These are phyloP conservation scores for Diaporthe longicolla DNA, from an alignment of 2,329 filamentous ascomycete species.

Conservation along the genomic window DNA sequence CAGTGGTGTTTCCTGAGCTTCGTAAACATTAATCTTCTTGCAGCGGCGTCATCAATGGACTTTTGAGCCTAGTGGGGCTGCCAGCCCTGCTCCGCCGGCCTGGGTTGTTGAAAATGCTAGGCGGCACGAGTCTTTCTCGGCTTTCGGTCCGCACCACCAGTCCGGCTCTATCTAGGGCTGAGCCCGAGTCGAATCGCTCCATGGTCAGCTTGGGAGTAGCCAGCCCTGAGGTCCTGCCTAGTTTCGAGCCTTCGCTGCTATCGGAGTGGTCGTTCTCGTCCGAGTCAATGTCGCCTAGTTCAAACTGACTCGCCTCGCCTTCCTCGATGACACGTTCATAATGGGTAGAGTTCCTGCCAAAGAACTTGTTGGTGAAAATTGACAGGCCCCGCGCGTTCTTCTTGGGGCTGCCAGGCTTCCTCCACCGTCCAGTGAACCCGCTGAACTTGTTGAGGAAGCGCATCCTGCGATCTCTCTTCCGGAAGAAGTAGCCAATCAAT, in stretches of 20 bases:
- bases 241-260: conserved; percentile 67
- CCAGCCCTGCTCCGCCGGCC: conserved; percentile 65
- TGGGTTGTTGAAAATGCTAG: conserved; percentile 67
- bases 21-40: conserved; percentile 52
- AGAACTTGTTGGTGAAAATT: conserved; percentile 72
- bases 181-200: conserved; percentile 63
- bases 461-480: conserved; percentile 82
- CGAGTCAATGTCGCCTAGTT: conserved; percentile 78
- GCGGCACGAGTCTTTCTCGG: conserved; percentile 78
- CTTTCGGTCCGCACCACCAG: conserved; percentile 88
- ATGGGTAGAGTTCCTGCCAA: conserved; percentile 68
- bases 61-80: conserved; percentile 73
- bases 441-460: conserved; percentile 69
- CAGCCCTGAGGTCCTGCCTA: conserved; percentile 75
- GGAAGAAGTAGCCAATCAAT: conserved; percentile 79
- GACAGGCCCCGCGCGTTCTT: conserved; percentile 64
- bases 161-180: conserved; percentile 76
- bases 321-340: conserved; percentile 93
- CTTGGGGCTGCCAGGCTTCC: conserved; percentile 61
- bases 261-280: conserved; percentile 76
- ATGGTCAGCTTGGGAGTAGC: conserved; percentile 74
- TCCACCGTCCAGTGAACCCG: conserved; percentile 56
- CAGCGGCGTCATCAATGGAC: conserved; percentile 67
- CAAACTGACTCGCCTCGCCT: conserved; percentile 81
- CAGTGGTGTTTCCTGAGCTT: conserved; percentile 35